Conservation (phyloP, 306 rosid species). For the Quercus agrifolia region DNA sequence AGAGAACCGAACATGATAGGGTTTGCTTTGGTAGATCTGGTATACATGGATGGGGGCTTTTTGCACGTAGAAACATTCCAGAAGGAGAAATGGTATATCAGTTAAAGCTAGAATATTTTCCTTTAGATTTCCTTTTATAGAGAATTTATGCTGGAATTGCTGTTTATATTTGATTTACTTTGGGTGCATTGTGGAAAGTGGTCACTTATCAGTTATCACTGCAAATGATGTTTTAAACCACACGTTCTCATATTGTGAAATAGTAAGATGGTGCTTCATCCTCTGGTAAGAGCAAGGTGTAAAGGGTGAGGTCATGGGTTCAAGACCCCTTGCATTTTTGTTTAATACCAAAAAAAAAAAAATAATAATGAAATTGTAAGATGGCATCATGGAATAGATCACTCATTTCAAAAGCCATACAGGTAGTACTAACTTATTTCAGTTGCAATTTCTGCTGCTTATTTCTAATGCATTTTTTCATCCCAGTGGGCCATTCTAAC, state of each 20-base stretch:
- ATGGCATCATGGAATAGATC: not conserved
- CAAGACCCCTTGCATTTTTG: too few relatives aligned
- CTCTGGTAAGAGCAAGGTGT: too few relatives aligned
- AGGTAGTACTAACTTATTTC: not conserved
- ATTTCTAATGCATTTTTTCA: not conserved
- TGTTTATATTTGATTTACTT: not conserved
- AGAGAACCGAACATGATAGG: conserved; percentile 89
- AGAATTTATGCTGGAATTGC: not conserved
- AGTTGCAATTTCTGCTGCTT: not conserved
- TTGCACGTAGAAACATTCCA: conserved; percentile 87
- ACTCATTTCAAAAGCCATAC: conserved; percentile 3
- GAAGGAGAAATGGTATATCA: conserved; percentile 96
- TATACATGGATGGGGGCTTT: conserved; percentile 99
- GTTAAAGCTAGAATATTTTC: conserved; percentile 4
- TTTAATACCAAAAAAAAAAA: too few relatives aligned
- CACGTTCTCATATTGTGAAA: not conserved
- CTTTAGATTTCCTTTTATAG: not conserved
- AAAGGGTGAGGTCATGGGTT: too few relatives aligned
- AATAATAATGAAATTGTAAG: not conserved
- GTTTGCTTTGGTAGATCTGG: conserved; percentile 99
- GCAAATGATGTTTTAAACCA: not conserved
- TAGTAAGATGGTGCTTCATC: not conserved
- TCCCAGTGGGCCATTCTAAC: not conserved
- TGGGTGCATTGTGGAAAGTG: not conserved
- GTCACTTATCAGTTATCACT: too few relatives aligned